Evolutionary conservation across 148 eudicot species (phyloP), one percentile per base, ranked within the genome.

Genomic region (Linanthus parryae): DNA sequence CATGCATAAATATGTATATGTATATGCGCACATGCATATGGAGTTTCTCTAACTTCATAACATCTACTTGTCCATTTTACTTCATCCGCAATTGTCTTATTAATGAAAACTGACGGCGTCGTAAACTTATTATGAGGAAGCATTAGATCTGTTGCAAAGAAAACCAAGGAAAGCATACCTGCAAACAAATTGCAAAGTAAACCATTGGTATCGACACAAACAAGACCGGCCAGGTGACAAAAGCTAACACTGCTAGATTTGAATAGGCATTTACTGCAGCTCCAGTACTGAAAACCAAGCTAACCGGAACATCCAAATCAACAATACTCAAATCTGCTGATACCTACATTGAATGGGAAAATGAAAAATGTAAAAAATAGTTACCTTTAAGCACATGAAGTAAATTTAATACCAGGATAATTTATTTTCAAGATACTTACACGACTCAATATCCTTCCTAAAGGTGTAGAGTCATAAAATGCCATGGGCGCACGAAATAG

Each of bases 401-500:
- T n/a, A 14, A 51, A 26, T 26, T 25, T 4, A 1, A n/a, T 7
- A 42, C 16, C 2, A 8, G 24, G 5, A 49, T 28, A 30, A 11
- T 3, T 49, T 12, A 37, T 50, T 20, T 29, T 8, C 4, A 5
- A 16, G 34, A 3, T 31, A 51, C 74, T 69, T 73, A 82, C 88
- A 62, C 88, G 75, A 37, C 79, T 78, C 3, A 78, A 64, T 55
- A 82, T 82, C 54, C 84, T 55, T 46, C 88, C 84, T 9, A 82
- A 54, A 28, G 88, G 88, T 2, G 84, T 82, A 21, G 81, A 68
- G 63, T 78, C 88, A 66, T 66, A 82, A 59, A 72, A 82, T 17
- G 80, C 65, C 88, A 75, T 78, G 3, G 88, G 84, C 20, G 88
- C 88, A 30, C 79, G 71, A 57, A 82, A 78, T 34, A 82, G 63